Evolutionary conservation across 2,329 filamentous ascomycete genomes (phyloP).

Genomic region (Beauveria bassiana): DNA sequence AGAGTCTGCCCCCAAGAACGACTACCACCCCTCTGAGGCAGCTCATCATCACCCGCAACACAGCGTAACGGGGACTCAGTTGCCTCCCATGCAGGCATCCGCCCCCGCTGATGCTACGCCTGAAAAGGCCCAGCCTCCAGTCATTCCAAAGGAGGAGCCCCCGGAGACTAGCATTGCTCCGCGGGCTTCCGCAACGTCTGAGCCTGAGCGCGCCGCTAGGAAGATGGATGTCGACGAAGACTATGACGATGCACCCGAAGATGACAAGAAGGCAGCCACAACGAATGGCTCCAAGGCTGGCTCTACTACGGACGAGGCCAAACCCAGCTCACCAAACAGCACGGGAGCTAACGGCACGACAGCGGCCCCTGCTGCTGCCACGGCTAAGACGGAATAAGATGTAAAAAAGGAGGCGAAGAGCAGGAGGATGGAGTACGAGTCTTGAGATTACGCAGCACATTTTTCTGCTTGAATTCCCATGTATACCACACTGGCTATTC

Average conservation of each 20-base stretch:
- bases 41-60: conserved; percentile 65
- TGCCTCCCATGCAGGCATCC: conserved; percentile 53
- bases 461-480: conserved; percentile 12
- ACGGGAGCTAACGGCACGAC: conserved; percentile 37
- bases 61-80: conserved; percentile 43
- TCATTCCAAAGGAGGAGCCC: conserved; percentile 51
- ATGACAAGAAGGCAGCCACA: conserved; percentile 57
- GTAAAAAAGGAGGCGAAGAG: conserved; percentile 9
- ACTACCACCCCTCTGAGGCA: conserved; percentile 84
- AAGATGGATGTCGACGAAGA: conserved; percentile 98
- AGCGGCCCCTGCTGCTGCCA: conserved; percentile 26
- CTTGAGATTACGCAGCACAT: conserved; percentile 8
- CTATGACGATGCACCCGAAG: conserved; percentile 90
- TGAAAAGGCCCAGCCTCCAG: conserved; percentile 33
- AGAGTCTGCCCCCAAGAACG: conserved; percentile 23
- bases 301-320: conserved; percentile 43
- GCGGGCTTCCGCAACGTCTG: conserved; percentile 43
- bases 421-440: not conserved
- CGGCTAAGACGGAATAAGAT: conserved; percentile 39
- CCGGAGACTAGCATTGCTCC: conserved; percentile 33
- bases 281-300: conserved; percentile 38
- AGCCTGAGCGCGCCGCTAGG: conserved; percentile 74
- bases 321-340: conserved; percentile 40
- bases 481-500: conserved; percentile 13
- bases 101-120: conserved; percentile 42